Conservation (phyloP, 768 basidiomycete species). For the Suillus cothurnatus region DNA sequence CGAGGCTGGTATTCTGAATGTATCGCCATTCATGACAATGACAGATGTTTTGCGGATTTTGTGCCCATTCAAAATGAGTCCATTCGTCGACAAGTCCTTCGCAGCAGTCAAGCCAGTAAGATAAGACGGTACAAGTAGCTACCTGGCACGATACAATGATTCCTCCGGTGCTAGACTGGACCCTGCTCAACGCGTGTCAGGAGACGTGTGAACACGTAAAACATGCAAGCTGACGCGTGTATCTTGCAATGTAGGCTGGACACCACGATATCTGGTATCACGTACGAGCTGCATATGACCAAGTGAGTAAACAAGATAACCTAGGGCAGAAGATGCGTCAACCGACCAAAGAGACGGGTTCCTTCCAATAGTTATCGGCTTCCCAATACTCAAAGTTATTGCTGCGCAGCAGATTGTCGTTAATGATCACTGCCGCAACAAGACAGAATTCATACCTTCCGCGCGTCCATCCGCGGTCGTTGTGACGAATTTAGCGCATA, state of each 20-base stretch:
- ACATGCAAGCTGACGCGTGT: slow-evolving; percentile 61
- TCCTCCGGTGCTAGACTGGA: slow-evolving; percentile 69
- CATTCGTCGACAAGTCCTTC: slow-evolving; percentile 80
- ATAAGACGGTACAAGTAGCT: slow-evolving; percentile 7
- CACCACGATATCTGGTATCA: slow-evolving; percentile 61
- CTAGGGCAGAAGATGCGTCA: neutral
- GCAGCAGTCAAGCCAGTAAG: neutral
- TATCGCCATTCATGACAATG: slow-evolving; percentile 79
- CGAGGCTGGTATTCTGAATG: slow-evolving; percentile 66
- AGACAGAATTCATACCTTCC: slow-evolving; percentile 50
- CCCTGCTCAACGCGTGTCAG: slow-evolving; percentile 40
- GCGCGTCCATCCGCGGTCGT: slow-evolving; percentile 56
- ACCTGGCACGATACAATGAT: slow-evolving; percentile 83
- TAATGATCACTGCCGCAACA: neutral
- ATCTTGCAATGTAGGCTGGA: slow-evolving; percentile 77
- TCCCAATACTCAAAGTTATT: slow-evolving; percentile 59
- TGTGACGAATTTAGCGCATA: slow-evolving; percentile 78
- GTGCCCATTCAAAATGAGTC: slow-evolving; percentile 69
- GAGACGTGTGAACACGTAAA: neutral
- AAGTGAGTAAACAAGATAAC: slow-evolving; percentile 4
- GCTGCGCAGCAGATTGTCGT: slow-evolving; percentile 38
- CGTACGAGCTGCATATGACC: slow-evolving; percentile 48
- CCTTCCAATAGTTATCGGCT: slow-evolving; percentile 70
- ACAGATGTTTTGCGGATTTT: slow-evolving; percentile 65
- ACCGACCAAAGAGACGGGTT: slow-evolving; percentile 67